These are phyloP conservation scores for Exophiala xenobiotica DNA, from an alignment of 2,329 filamentous ascomycete species.

Conservation along the genomic window DNA sequence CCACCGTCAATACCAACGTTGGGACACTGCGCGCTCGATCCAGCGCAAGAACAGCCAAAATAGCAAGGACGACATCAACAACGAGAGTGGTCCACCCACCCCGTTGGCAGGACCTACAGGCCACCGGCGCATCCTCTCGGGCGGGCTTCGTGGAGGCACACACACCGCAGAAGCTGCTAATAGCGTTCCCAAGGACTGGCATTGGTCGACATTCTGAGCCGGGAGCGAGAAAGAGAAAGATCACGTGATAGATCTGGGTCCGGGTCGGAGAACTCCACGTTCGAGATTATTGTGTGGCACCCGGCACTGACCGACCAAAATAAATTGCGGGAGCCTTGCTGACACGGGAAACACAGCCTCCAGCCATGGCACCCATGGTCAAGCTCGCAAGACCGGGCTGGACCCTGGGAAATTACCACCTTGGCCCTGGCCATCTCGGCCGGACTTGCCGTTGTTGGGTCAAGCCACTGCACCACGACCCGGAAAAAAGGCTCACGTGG, in stretches of 20 bases:
- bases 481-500: not conserved
- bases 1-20: conserved; percentile 57
- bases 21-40: conserved; percentile 51
- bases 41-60: conserved; percentile 53
- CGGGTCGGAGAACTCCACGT: not conserved
- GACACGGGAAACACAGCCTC: not conserved
- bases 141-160: conserved; percentile 33
- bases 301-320: not conserved
- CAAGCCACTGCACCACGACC: conserved; percentile 1
- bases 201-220: conserved; percentile 63
- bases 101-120: conserved; percentile 21
- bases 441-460: no score
- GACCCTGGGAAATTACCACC: not conserved
- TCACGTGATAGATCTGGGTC: no score
- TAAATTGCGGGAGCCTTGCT: not conserved
- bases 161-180: conserved; percentile 49
- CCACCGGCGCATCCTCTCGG: conserved; percentile 28
- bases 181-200: conserved; percentile 59
- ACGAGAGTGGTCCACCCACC: conserved; percentile 24
- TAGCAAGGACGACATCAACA: conserved; percentile 26
- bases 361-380: not conserved
- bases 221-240: no score
- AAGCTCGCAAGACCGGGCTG: not conserved
- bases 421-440: no score
- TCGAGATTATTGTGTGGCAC: not conserved